Conservation (phyloP, 2,329 filamentous ascomycete species). For the Monilinia fructigena region DNA sequence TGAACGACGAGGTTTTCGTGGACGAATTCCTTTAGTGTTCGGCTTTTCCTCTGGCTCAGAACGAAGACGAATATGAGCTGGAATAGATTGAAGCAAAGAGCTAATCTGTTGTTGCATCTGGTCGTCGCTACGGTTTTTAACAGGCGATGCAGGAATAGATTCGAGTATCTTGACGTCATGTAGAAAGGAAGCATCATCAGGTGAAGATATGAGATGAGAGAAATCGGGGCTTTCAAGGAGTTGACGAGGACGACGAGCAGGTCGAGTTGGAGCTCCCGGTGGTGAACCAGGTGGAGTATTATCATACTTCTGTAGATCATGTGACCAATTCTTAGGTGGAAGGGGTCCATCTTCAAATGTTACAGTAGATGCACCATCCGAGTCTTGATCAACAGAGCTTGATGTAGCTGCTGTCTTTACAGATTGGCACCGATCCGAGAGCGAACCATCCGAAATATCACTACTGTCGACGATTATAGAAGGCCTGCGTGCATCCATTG, state of each 20-base stretch:
- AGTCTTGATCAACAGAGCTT: slow-evolving; percentile 26
- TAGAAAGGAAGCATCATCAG: slow-evolving; percentile 33
- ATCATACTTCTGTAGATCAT: slow-evolving; percentile 27
- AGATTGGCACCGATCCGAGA: slow-evolving; percentile 26
- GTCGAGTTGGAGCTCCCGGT: slow-evolving; percentile 23
- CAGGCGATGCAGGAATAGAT: slow-evolving; percentile 28
- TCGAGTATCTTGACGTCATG: slow-evolving; percentile 33
- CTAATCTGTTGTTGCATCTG: slow-evolving; percentile 78
- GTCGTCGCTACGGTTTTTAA: slow-evolving; percentile 50
- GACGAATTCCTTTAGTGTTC: slow-evolving; percentile 39
- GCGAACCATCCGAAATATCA: slow-evolving; percentile 31
- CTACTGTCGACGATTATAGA: slow-evolving; percentile 24
- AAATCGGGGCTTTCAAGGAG: slow-evolving; percentile 30
- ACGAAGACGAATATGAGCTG: slow-evolving; percentile 74
- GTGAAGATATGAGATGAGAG: slow-evolving; percentile 25
- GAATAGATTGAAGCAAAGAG: slow-evolving; percentile 73
- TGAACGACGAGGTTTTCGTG: slow-evolving; percentile 41
- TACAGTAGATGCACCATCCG: slow-evolving; percentile 17
- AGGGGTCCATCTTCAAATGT: slow-evolving; percentile 32
- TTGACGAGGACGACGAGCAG: slow-evolving; percentile 24
- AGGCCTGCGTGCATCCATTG: slow-evolving; percentile 8
- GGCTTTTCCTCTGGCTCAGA: slow-evolving; percentile 45
- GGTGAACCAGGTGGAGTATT: slow-evolving; percentile 34
- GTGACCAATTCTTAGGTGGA: slow-evolving; percentile 29
- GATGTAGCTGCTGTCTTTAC: slow-evolving; percentile 17